Conservation (phyloP, 2,329 filamentous ascomycete species). For the Neonectria punicea region DNA sequence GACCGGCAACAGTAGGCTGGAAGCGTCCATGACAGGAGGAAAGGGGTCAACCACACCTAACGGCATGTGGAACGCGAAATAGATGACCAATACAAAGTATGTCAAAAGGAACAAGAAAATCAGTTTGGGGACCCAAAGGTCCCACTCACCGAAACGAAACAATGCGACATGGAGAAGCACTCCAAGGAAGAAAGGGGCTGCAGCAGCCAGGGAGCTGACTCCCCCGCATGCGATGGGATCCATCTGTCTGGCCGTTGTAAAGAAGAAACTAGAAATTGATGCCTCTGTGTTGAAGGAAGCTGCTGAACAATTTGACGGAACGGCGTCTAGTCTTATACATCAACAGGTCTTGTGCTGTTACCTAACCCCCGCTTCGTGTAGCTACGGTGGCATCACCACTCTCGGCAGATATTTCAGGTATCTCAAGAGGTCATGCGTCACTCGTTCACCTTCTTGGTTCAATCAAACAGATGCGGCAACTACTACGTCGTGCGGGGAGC, state of each 20-base stretch:
- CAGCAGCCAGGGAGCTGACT: neutral
- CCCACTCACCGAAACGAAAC: constrained; percentile 11
- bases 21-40: neutral
- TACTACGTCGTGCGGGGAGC: neutral
- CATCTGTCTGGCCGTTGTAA: neutral
- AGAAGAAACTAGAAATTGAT: neutral
- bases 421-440: neutral
- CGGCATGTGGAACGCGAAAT: neutral
- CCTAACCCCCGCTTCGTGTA: too few species aligned
- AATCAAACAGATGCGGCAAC: neutral
- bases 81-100: neutral
- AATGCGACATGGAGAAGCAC: neutral
- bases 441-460: neutral
- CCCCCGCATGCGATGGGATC: neutral
- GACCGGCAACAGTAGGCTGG: neutral
- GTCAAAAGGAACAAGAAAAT: neutral
- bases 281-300: neutral
- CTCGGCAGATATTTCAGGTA: neutral
- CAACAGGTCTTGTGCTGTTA: neutral
- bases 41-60: neutral
- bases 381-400: neutral
- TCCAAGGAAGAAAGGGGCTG: neutral
- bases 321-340: neutral
- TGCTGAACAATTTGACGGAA: neutral
- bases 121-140: constrained; percentile 1